These are phyloP conservation scores for Calycina herbarum DNA, from an alignment of 2,329 filamentous ascomycete species.

Conservation along the genomic window DNA sequence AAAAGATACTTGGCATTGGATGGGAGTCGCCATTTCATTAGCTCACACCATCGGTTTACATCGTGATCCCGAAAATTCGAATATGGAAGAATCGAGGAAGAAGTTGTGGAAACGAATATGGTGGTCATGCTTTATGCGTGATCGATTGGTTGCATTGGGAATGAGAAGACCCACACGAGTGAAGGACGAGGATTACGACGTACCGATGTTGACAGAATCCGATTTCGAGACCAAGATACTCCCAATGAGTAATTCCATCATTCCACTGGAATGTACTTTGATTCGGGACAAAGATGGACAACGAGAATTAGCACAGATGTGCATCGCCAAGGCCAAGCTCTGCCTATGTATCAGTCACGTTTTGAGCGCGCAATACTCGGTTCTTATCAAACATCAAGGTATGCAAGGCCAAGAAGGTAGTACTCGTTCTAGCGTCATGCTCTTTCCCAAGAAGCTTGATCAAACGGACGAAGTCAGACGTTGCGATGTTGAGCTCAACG, in stretches of 20 bases:
- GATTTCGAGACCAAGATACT: conserved; percentile 80
- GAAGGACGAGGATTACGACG: conserved; percentile 90
- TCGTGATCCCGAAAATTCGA: conserved; percentile 77
- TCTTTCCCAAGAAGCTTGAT: conserved; percentile 83
- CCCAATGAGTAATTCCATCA: conserved; percentile 65
- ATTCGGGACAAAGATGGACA: conserved; percentile 73
- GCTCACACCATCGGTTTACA: conserved; percentile 93
- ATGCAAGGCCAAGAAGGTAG: conserved; percentile 73
- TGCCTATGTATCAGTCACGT: conserved; percentile 89
- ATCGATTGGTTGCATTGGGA: conserved; percentile 86
- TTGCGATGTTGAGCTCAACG: conserved; percentile 76
- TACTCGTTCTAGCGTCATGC: conserved; percentile 75
- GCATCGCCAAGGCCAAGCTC: conserved; percentile 86
- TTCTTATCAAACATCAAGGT: conserved; percentile 79
- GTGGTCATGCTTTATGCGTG: conserved; percentile 97
- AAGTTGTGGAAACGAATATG: conserved; percentile 93
- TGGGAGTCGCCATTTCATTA: conserved; percentile 91
- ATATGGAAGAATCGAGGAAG: conserved; percentile 71
- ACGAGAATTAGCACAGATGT: conserved; percentile 79
- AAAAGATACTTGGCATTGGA: conserved; percentile 99
- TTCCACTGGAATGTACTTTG: conserved; percentile 69
- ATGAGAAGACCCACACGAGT: conserved; percentile 92
- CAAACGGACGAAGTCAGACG: conserved; percentile 75
- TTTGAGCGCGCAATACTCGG: conserved; percentile 87
- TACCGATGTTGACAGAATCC: conserved; percentile 80